Conservation (phyloP, 2,329 filamentous ascomycete genomes). For the Penicillium vulpinum region DNA sequence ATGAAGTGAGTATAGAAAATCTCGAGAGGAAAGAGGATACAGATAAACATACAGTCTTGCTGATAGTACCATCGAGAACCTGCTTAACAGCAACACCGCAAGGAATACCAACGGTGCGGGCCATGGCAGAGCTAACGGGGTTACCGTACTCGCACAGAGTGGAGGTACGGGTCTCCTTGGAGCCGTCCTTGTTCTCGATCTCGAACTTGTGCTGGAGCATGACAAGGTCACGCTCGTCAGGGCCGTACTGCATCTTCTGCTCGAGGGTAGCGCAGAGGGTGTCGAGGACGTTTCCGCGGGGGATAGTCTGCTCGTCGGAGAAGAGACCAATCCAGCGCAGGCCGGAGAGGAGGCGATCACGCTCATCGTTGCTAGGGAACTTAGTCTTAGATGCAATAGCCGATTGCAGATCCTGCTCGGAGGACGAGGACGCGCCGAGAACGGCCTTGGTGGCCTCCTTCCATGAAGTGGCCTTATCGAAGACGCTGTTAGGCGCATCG, state of each 20-base stretch:
- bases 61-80: conserved; percentile 73
- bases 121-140: conserved; percentile 80
- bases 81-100: conserved; percentile 74
- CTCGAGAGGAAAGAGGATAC: not conserved
- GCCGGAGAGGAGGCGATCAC: conserved; percentile 68
- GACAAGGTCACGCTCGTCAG: conserved; percentile 81
- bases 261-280: conserved; percentile 88
- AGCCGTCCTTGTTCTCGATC: conserved; percentile 79
- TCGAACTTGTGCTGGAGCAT: conserved; percentile 67
- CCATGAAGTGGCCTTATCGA: conserved; percentile 72
- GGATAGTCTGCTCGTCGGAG: conserved; percentile 67
- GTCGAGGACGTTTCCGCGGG: conserved; percentile 78
- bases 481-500: conserved; percentile 65
- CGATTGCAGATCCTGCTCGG: conserved; percentile 68
- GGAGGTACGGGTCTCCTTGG: conserved; percentile 72
- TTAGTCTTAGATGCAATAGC: conserved; percentile 73
- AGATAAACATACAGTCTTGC: conserved; percentile 52
- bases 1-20: not conserved
- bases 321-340: conserved; percentile 71
- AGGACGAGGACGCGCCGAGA: conserved; percentile 65
- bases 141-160: conserved; percentile 83
- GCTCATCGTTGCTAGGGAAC: conserved; percentile 68
- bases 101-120: conserved; percentile 67
- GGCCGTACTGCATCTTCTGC: conserved; percentile 85
- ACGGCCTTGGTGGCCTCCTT: conserved; percentile 80